These are phyloP conservation scores for Plantago coronopus DNA, from an alignment of 305 asterid genomes.

Conservation along the genomic window DNA sequence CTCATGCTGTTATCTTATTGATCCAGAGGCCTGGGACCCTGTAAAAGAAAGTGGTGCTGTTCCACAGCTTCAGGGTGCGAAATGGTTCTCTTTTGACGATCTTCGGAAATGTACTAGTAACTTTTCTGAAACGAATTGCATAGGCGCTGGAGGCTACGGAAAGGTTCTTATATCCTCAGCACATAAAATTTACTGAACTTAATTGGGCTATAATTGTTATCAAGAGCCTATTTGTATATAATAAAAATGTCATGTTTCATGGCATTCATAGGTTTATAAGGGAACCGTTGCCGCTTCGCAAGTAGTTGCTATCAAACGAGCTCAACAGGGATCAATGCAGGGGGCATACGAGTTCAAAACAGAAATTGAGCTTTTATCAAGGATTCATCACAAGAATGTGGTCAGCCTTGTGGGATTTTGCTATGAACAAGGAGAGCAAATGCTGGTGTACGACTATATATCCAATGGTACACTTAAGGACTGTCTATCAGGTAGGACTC, in stretches of 20 bases:
- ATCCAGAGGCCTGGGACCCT: conserved; percentile 76
- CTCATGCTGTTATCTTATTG: conserved; percentile 14
- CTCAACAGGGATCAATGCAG: conserved; percentile 93
- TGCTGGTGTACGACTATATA: conserved; percentile 83
- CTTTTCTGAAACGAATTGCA: conserved; percentile 74
- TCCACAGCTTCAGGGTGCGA: conserved; percentile 89
- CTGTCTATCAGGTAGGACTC: conserved; percentile 52
- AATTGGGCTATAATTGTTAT: not conserved
- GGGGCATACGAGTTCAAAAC: conserved; percentile 90
- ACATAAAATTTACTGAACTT: not conserved
- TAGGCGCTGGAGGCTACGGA: conserved; percentile 90
- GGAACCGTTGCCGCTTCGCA: conserved; percentile 54
- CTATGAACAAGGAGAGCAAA: conserved; percentile 90
- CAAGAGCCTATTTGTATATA: not conserved
- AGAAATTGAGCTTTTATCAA: conserved; percentile 86
- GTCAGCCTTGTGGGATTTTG: conserved; percentile 91
- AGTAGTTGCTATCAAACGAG: conserved; percentile 82
- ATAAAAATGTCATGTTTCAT: conserved; percentile 1
- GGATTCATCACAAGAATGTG: conserved; percentile 90
- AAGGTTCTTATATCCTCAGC: conserved; percentile 42
- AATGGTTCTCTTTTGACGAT: conserved; percentile 82
- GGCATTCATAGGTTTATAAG: conserved; percentile 61
- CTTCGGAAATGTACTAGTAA: conserved; percentile 54
- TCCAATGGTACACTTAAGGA: conserved; percentile 81
- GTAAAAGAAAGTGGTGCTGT: conserved; percentile 68